A percentile compares a stretch with the other conserved stretches of the same genome.
Evolutionary conservation across 768 basidiomycete species (phyloP).

Genomic region (Roridomyces roridus): DNA sequence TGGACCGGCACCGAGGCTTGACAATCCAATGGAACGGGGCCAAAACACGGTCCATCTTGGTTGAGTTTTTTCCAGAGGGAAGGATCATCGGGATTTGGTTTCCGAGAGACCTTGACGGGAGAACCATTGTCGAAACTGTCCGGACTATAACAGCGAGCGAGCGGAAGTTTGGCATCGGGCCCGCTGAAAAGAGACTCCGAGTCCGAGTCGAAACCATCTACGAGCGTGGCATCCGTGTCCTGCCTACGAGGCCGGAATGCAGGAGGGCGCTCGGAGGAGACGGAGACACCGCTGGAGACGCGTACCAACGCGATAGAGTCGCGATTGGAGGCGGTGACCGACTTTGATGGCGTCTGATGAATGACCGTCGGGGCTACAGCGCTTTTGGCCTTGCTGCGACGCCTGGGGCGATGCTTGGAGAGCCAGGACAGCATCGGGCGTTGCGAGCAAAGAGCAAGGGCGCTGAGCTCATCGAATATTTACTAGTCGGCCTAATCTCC

Average conservation of each 20-base stretch:
- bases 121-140: constrained; percentile 22
- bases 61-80: constrained; percentile 20
- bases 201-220: constrained; percentile 19
- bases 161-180: constrained; percentile 14
- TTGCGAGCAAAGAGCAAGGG: constrained; percentile 10
- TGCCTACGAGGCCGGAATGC: constrained; percentile 6
- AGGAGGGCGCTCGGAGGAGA: constrained; percentile 3
- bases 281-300: constrained; percentile 3
- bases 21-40: constrained; percentile 19
- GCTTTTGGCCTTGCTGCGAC: constrained; percentile 2
- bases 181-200: constrained; percentile 17
- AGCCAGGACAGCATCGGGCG: constrained; percentile 24
- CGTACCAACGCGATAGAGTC: neutral
- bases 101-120: constrained; percentile 10
- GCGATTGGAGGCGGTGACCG: neutral
- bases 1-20: constrained; percentile 11
- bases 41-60: constrained; percentile 11
- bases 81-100: constrained; percentile 19
- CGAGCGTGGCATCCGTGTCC: constrained; percentile 22
- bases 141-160: constrained; percentile 20
- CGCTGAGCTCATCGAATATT: constrained; percentile 4
- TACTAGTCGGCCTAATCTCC: too few species aligned
- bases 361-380: constrained; percentile 2
- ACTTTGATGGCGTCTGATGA: neutral
- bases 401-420: constrained; percentile 19